These are phyloP conservation scores for Phytophthora nicotianae DNA, from an alignment of 352 stramenopile genomes.

Conservation along the genomic window DNA sequence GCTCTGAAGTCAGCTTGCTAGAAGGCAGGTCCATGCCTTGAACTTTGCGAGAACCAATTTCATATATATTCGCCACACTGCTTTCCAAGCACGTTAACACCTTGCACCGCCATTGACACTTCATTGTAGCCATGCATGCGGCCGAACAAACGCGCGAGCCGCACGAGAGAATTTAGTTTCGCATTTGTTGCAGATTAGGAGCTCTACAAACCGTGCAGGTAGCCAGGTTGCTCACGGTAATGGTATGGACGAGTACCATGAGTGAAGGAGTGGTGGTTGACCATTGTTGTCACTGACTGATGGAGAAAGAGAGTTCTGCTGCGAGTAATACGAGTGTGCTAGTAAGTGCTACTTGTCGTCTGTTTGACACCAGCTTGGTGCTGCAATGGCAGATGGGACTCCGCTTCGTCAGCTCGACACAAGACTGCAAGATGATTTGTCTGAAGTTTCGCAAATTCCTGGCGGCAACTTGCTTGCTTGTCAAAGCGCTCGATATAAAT, in stretches of 20 bases:
- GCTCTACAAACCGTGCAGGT: neutral
- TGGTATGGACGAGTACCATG: no score
- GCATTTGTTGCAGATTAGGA: neutral
- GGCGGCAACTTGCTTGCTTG: neutral
- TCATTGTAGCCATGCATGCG: neutral
- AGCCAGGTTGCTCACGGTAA: neutral
- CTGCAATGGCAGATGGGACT: conserved; percentile 18
- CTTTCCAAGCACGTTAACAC: neutral
- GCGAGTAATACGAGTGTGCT: no score
- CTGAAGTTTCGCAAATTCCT: neutral
- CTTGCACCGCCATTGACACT: neutral
- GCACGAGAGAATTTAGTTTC: no score
- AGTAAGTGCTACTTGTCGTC: conserved; percentile 1
- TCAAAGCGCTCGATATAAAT: conserved; percentile 19
- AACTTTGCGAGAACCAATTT: neutral
- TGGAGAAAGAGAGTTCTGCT: no score
- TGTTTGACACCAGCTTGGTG: conserved; percentile 14
- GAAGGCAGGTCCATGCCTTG: no score
- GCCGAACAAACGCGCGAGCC: neutral
- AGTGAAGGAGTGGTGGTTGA: no score
- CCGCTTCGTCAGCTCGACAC: conserved; percentile 13
- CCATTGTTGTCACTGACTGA: no score
- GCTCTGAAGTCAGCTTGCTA: neutral
- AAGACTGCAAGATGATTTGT: conserved; percentile 26
- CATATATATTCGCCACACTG: neutral